A percentile compares a stretch with the other conserved stretches of the same genome.
Evolutionary conservation across 345 rosid genomes (phyloP).

Genomic region (Chamaenerion angustifolium): DNA sequence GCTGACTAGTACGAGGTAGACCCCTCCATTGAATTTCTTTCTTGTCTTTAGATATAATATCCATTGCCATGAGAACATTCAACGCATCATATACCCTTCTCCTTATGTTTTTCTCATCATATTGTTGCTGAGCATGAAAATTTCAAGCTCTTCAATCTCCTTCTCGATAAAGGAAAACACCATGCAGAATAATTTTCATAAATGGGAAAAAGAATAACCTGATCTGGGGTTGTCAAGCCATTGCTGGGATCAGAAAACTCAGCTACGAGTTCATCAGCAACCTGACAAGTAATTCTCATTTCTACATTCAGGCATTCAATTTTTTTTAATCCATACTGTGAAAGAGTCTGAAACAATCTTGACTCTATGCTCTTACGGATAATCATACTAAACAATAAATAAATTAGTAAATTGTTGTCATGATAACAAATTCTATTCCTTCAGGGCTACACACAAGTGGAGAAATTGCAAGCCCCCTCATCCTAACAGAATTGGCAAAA

Average conservation of each 20-base stretch:
- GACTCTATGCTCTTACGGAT: no score
- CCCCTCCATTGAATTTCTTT: conserved; percentile 99
- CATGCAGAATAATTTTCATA: conserved; percentile 1
- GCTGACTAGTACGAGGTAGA: conserved; percentile 84
- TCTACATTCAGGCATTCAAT: conserved; percentile 7
- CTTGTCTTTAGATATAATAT: conserved; percentile 92
- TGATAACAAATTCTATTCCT: no score
- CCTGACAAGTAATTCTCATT: conserved; percentile 34
- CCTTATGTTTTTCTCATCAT: conserved; percentile 95
- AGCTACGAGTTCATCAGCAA: conserved; percentile 98
- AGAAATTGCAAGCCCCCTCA: no score
- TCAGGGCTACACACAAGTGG: no score
- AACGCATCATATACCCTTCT: conserved; percentile 97
- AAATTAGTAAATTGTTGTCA: no score
- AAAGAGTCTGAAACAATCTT: no score
- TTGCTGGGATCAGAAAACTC: conserved; percentile 82
- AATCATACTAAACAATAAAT: no score
- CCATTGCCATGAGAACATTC: conserved; percentile 99
- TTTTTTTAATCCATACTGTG: no score
- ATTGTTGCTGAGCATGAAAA: conserved; percentile 59
- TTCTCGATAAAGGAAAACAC: neutral
- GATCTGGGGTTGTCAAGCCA: conserved; percentile 70
- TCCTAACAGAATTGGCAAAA: no score
- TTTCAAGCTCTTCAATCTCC: conserved; percentile 1
- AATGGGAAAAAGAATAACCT: conserved; percentile 30